Evolutionary conservation across 306 rosid species (phyloP).

Genomic region (Quercus berberidifolia): DNA sequence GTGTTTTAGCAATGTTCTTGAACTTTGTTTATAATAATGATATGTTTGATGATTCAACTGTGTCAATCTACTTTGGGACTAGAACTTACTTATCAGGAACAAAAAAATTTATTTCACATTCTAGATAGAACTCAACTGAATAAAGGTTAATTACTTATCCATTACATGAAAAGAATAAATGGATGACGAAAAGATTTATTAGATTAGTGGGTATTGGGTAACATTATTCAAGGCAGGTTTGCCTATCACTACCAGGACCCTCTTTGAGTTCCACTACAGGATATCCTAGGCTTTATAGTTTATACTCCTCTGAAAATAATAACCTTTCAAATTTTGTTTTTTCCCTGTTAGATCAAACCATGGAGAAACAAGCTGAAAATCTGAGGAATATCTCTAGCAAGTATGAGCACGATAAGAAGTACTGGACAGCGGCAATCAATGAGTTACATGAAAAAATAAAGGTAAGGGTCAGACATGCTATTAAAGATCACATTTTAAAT

Average conservation of each 20-base stretch:
- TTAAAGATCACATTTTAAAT: not conserved
- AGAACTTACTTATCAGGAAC: too few relatives aligned
- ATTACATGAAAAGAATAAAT: not conserved
- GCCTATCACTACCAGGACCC: not conserved
- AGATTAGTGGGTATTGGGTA: conserved; percentile 7
- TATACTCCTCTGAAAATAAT: not conserved
- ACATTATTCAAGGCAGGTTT: not conserved
- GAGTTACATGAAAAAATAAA: conserved; percentile 58
- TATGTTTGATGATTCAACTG: not conserved
- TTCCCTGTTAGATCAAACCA: conserved; percentile 52
- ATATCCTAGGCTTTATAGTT: not conserved
- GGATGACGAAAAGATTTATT: not conserved
- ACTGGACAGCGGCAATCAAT: conserved; percentile 55
- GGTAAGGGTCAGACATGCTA: conserved; percentile 32
- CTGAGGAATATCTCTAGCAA: conserved; percentile 51
- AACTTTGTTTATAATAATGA: not conserved
- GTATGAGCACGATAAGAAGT: conserved; percentile 62
- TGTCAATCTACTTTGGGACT: conserved; percentile 4
- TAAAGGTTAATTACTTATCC: not conserved
- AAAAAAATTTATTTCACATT: not conserved
- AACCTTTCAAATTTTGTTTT: conserved; percentile 19
- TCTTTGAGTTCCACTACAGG: not conserved
- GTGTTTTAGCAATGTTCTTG: not conserved
- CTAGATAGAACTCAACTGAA: not conserved
- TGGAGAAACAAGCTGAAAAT: conserved; percentile 69